phyloP scores from a whole-genome alignment of 1,284 basidiomycete genomes.

The Limonomyces culmigenus region DNA sequence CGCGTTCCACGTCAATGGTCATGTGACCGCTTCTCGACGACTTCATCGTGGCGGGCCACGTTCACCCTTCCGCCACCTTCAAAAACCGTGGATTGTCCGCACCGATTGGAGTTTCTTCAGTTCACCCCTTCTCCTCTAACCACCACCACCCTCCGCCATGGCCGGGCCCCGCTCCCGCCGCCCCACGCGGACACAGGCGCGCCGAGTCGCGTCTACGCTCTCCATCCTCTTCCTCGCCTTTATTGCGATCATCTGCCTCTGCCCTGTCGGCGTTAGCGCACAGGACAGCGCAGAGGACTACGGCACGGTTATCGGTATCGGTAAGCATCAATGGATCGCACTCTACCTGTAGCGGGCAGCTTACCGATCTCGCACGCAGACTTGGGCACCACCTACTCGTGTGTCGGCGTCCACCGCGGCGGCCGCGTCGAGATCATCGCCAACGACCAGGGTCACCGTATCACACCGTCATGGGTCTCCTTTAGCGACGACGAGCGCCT shows the following conservation, averaged over 20 bases:
- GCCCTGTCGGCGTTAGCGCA: constrained; percentile 36
- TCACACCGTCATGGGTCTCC: constrained; percentile 89
- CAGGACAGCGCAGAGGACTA: constrained; percentile 52
- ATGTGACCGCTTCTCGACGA: too few species aligned
- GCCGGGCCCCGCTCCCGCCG: constrained; percentile 23
- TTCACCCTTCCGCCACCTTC: too few species aligned
- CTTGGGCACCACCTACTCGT: constrained; percentile 61
- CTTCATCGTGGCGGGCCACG: too few species aligned
- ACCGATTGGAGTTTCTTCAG: too few species aligned
- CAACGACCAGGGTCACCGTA: constrained; percentile 95
- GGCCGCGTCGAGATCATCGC: constrained; percentile 94
- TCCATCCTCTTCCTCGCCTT: constrained; percentile 49
- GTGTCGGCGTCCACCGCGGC: constrained; percentile 68
- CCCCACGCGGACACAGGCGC: constrained; percentile 40
- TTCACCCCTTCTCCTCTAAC: not conserved
- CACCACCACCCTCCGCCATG: constrained; percentile 7
- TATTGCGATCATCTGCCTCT: constrained; percentile 45
- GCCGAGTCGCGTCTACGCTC: constrained; percentile 42
- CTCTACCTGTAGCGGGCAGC: not conserved
- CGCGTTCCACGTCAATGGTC: too few species aligned
- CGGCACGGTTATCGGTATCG: constrained; percentile 92
- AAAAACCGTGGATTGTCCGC: too few species aligned
- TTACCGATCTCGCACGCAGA: constrained; percentile 26
- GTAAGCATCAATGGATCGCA: constrained; percentile 26
- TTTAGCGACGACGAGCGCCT: constrained; percentile 89